Evolutionary conservation across 1,139 yeast species (phyloP).

Genomic region (Pichia sp.): DNA sequence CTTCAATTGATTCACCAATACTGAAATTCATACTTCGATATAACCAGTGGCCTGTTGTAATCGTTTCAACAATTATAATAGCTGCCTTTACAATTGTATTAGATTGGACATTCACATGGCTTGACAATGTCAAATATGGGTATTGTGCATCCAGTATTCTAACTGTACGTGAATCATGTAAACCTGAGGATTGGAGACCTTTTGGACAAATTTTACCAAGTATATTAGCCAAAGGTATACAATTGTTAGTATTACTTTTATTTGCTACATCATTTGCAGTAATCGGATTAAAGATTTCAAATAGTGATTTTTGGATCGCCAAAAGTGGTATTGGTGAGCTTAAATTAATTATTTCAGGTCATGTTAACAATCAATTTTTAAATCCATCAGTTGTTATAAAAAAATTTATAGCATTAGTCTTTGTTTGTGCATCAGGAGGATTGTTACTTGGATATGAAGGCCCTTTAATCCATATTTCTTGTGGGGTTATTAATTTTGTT

Average conservation of each 20-base stretch:
- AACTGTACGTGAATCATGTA: slow-evolving; percentile 27
- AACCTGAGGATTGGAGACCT: slow-evolving; percentile 31
- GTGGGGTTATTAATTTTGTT: slow-evolving; percentile 50
- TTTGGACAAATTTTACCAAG: not conserved
- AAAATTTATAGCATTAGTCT: slow-evolving; percentile 49
- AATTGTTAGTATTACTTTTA: slow-evolving; percentile 31
- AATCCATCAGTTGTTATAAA: slow-evolving; percentile 41
- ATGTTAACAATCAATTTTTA: slow-evolving; percentile 43
- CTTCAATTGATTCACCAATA: slow-evolving; percentile 1
- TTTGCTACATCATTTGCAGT: slow-evolving; percentile 32
- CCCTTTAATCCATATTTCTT: slow-evolving; percentile 82
- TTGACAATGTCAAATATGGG: slow-evolving; percentile 55
- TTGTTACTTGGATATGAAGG: slow-evolving; percentile 92
- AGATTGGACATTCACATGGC: slow-evolving; percentile 56
- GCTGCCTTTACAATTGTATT: slow-evolving; percentile 57
- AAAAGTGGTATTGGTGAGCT: slow-evolving; percentile 71
- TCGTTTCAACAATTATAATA: slow-evolving; percentile 46
- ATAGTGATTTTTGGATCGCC: slow-evolving; percentile 40
- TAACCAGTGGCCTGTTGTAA: slow-evolving; percentile 55
- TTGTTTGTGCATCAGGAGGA: slow-evolving; percentile 69
- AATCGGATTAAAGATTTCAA: slow-evolving; percentile 31
- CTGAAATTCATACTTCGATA: slow-evolving; percentile 18
- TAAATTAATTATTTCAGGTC: slow-evolving; percentile 57
- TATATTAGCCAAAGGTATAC: not conserved
- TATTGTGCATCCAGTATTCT: slow-evolving; percentile 37